Evolutionary conservation across 805 yeast species (phyloP), one percentile per base, ranked within the genome.

Genomic region (Candida insectalens): DNA sequence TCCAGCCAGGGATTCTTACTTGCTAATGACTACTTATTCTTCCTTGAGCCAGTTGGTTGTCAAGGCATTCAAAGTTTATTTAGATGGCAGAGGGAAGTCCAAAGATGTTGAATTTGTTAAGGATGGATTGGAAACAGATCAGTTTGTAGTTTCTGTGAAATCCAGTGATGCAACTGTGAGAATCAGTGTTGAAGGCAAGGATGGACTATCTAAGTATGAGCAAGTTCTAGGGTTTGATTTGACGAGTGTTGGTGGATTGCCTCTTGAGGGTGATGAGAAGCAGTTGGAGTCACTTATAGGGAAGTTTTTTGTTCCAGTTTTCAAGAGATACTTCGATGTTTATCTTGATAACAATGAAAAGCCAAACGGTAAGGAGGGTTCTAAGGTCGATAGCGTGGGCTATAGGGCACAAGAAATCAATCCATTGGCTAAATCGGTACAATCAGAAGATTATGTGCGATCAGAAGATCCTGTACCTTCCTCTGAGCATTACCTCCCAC

Each of bases 401-500:
- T 8, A n/a, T 9, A 27, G 19, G 19, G 30, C 14, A 8, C 6
- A n/a, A 9, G 9, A 6, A 10, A 27, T 9, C 7, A 16, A 6
- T 7, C 30, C 7, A 9, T 6, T 7, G 30, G 14, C 19, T 7
- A 8, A 9, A 18, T 15, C 30, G 20, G 6, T 16, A 16, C 30
- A 7, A 6, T 18, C 19, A 27, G 6, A 7, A 7, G 19, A 16
- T 17, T 6, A 5, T n/a, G n/a, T 8, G 13, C 30, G 14, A 13
- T 17, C 19, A 16, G 18, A 9, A 8, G 30, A 14, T 17, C 23
- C 12, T 12, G 10, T 12, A 21, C 23, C 7, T 8, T 8, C 7
- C 23, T 12, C 12, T n/a, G n/a, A 29, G 31, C 42, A n/a, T 40
- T 40, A 18, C 45, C 47, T 45, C 5, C 53, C 55, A 2, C 30